phyloP scores from a whole-genome alignment of 495 filamentous ascomycete species.

The Cercophora newfieldiana region DNA sequence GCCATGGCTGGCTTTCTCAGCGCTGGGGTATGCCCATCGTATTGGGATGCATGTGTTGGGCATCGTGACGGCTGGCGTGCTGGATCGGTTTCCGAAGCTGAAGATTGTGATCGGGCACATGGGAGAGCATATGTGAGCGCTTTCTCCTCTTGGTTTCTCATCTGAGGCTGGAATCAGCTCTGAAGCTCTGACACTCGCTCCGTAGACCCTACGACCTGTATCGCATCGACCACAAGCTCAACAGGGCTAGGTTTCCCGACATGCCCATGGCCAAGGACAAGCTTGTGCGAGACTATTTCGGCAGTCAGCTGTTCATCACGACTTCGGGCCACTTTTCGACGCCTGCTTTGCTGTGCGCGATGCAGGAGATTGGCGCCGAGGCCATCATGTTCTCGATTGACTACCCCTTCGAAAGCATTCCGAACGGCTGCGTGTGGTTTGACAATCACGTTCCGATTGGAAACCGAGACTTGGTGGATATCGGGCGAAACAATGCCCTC shows the following conservation, averaged over 20 bases:
- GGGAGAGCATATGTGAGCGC: conserved; percentile 51
- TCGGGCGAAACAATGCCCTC: conserved; percentile 31
- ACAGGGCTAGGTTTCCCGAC: conserved; percentile 28
- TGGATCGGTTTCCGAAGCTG: conserved; percentile 55
- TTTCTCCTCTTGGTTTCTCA: neutral
- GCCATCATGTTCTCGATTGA: conserved; percentile 56
- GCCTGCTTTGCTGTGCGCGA: conserved; percentile 28
- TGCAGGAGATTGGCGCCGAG: conserved; percentile 26
- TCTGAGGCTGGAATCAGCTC: neutral
- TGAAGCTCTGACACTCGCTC: neutral
- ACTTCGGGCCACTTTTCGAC: conserved; percentile 61
- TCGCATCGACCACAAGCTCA: conserved; percentile 32
- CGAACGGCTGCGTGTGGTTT: conserved; percentile 35
- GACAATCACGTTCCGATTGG: conserved; percentile 28
- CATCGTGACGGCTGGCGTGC: conserved; percentile 38
- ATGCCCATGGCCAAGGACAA: conserved; percentile 32
- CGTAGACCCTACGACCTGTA: conserved; percentile 29
- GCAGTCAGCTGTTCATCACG: conserved; percentile 30
- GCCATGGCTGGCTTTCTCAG: conserved; percentile 43
- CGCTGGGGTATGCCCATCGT: conserved; percentile 34
- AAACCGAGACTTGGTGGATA: conserved; percentile 23
- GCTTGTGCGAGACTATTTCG: conserved; percentile 31
- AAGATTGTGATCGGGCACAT: conserved; percentile 66
- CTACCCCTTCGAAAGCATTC: conserved; percentile 57
- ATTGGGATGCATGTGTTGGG: conserved; percentile 43